phyloP scores from a whole-genome alignment of 2,329 filamentous ascomycete genomes.

The Malbranchea cinnamomea region DNA sequence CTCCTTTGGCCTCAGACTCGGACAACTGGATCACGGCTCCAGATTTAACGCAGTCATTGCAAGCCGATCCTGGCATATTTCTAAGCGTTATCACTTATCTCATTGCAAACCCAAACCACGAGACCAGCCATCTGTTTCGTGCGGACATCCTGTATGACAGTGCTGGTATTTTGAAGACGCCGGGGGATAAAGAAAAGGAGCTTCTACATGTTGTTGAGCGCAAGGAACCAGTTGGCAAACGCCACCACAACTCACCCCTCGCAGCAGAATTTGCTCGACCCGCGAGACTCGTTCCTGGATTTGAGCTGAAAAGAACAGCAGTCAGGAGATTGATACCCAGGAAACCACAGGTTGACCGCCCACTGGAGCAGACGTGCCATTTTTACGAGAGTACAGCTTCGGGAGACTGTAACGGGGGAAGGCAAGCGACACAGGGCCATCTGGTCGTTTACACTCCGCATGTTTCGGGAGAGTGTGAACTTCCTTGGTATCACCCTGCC shows the following conservation, averaged over 20 bases:
- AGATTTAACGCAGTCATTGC: constrained; percentile 16
- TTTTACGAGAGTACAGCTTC: constrained; percentile 36
- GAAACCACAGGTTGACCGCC: constrained; percentile 59
- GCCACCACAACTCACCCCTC: too few species aligned
- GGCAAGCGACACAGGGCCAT: constrained; percentile 21
- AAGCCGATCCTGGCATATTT: constrained; percentile 18
- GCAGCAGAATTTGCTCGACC: too few species aligned
- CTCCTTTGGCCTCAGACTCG: constrained; percentile 10
- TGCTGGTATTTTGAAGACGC: constrained; percentile 20
- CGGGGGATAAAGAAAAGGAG: constrained; percentile 17
- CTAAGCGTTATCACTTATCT: constrained; percentile 36
- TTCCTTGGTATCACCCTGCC: constrained; percentile 80
- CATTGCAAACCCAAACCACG: constrained; percentile 41
- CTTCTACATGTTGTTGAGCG: constrained; percentile 2
- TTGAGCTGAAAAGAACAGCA: constrained; percentile 44
- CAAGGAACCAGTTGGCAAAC: constrained; percentile 6
- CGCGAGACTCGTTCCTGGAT: constrained; percentile 16
- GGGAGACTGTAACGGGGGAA: constrained; percentile 13
- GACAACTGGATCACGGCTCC: constrained; percentile 21
- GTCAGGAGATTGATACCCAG: constrained; percentile 68
- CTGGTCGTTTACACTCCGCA: constrained; percentile 72
- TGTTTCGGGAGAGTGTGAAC: constrained; percentile 40
- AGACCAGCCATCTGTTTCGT: constrained; percentile 42
- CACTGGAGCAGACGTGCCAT: constrained; percentile 70
- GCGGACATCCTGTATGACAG: constrained; percentile 47